Percentiles rank a stretch among this genome's conserved stretches.
Conservation (phyloP, 768 basidiomycete genomes). For the Dacryopinax primogenitus region DNA sequence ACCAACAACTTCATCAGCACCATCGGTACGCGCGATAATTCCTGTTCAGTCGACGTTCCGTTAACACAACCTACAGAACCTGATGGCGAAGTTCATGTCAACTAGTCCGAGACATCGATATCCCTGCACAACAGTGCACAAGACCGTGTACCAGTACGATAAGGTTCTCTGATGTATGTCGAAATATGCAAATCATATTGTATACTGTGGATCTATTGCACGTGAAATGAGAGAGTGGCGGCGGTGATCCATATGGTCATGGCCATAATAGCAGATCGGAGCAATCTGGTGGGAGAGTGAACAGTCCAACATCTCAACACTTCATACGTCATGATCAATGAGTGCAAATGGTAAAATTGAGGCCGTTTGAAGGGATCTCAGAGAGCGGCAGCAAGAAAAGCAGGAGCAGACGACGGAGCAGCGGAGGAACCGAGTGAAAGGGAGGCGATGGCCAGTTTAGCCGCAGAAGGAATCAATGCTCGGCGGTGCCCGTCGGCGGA, state of each 20-base stretch:
- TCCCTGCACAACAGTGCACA: background rate
- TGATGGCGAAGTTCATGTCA: background rate
- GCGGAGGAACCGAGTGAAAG: background rate
- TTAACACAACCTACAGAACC: background rate
- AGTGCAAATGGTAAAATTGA: too few species aligned
- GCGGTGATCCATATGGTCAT: too few species aligned
- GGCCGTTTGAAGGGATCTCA: background rate
- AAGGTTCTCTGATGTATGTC: background rate
- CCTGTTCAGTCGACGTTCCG: background rate
- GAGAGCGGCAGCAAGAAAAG: background rate
- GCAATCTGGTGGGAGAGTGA: too few species aligned
- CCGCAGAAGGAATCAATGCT: background rate
- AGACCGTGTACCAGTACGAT: background rate
- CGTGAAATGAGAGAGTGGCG: background rate
- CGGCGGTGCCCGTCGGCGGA: background rate
- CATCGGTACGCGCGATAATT: background rate
- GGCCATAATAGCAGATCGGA: too few species aligned
- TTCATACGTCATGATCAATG: too few species aligned
- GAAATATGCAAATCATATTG: background rate
- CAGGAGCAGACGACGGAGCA: background rate
- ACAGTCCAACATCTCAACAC: too few species aligned
- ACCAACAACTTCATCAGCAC: conserved; percentile 6
- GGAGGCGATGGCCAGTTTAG: background rate
- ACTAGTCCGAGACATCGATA: background rate
- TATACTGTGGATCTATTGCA: background rate